Percentiles rank a stretch among this genome's conserved stretches.
Evolutionary conservation across 2,329 filamentous ascomycete genomes (phyloP).

Genomic region (Aspergillus sp.): DNA sequence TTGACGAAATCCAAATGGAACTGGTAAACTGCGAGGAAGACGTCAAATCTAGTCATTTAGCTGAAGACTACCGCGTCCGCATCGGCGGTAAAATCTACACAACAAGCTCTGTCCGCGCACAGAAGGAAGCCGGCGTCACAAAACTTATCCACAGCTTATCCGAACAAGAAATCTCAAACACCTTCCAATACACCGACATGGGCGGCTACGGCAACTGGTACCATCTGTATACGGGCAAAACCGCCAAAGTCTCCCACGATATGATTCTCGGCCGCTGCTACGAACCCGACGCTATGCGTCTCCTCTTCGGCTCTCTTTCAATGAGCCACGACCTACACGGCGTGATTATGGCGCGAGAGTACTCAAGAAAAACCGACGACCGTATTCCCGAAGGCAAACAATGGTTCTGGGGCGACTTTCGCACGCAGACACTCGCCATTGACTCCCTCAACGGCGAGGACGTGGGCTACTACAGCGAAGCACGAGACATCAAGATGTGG

Average conservation of each 20-base stretch:
- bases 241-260: conserved; percentile 44
- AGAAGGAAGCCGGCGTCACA: conserved; percentile 12
- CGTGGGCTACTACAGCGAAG: conserved; percentile 40
- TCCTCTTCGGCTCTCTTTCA: conserved; percentile 36
- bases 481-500: conserved; percentile 42
- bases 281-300: conserved; percentile 44
- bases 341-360: conserved; percentile 42
- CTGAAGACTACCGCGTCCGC: conserved; percentile 41
- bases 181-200: conserved; percentile 36
- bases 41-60: conserved; percentile 40
- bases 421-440: conserved; percentile 51
- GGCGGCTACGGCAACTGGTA: conserved; percentile 49
- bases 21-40: conserved; percentile 45
- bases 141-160: conserved; percentile 20
- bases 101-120: conserved; percentile 19
- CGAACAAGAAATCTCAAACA: conserved; percentile 25
- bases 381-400: conserved; percentile 41
- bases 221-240: conserved; percentile 36
- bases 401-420: conserved; percentile 54
- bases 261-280: conserved; percentile 50
- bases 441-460: conserved; percentile 49
- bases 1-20: conserved; percentile 48
- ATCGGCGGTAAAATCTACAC: conserved; percentile 47
- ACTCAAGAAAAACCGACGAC: conserved; percentile 40
- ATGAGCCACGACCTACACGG: conserved; percentile 43